phyloP scores from a whole-genome alignment of 768 basidiomycete species.

The Pulveroboletus sp. region DNA sequence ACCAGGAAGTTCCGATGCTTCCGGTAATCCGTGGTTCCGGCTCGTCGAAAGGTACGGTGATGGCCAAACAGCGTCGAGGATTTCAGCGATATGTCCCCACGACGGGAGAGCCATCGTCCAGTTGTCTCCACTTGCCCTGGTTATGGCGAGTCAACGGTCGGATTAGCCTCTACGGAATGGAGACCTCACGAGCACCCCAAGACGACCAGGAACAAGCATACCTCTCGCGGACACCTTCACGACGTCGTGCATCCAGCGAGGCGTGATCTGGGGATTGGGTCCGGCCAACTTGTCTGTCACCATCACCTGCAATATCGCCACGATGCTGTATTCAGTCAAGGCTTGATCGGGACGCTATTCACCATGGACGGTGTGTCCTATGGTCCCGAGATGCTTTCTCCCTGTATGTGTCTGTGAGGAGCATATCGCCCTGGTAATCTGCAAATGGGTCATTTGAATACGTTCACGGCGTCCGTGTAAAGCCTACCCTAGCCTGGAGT shows the following conservation, averaged over 20 bases:
- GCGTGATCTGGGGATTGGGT: neutral
- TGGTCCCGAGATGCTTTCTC: neutral
- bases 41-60: no score
- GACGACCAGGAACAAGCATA: no score
- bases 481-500: neutral
- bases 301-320: neutral
- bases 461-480: neutral
- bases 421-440: neutral
- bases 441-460: neutral
- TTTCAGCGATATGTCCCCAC: no score
- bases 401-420: neutral
- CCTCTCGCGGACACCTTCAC: neutral
- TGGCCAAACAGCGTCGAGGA: no score
- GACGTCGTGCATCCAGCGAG: neutral
- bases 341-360: neutral
- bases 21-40: no score
- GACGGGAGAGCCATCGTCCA: neutral
- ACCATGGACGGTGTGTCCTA: neutral
- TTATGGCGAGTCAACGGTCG: neutral
- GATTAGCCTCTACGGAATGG: neutral
- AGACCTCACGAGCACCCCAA: no score
- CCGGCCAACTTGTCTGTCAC: neutral
- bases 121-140: neutral
- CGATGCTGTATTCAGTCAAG: no score
- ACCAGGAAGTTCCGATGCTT: conserved; percentile 7